Conservation (phyloP, 371 early-diverging fungal genomes). For the Mortierella sp. region DNA sequence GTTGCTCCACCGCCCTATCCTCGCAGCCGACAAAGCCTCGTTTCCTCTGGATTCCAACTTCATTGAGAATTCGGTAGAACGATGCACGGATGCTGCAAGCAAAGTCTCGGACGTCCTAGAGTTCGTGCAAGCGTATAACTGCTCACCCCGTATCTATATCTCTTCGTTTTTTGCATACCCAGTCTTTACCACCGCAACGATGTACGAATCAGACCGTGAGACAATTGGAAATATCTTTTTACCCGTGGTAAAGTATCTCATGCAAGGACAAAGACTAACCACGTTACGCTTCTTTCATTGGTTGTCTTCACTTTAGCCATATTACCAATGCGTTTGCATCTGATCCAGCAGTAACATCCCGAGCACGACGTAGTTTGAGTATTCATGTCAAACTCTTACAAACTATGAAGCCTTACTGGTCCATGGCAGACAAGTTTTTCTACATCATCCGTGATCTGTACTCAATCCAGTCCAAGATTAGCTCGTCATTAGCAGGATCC, state of each 20-base stretch:
- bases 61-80: conserved; percentile 55
- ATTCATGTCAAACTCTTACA: conserved; percentile 62
- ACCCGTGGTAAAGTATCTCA: neutral
- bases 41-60: conserved; percentile 52
- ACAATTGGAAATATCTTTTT: neutral
- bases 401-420: conserved; percentile 66
- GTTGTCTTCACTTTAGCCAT: conserved; percentile 28
- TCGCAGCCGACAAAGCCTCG: conserved; percentile 53
- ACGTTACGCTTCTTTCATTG: neutral
- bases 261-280: neutral
- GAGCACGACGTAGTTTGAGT: conserved; percentile 60
- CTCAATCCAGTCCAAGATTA: conserved; percentile 60
- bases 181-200: conserved; percentile 66
- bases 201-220: conserved; percentile 25
- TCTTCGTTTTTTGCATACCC: conserved; percentile 65
- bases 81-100: conserved; percentile 62
- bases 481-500: conserved; percentile 12
- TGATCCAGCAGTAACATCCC: conserved; percentile 55
- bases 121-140: conserved; percentile 44
- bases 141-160: conserved; percentile 49
- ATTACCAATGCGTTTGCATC: conserved; percentile 64
- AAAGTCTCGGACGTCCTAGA: conserved; percentile 60
- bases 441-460: conserved; percentile 71
- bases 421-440: conserved; percentile 71
- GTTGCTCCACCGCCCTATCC: conserved; percentile 60